Evolutionary conservation across 1,284 basidiomycete species (phyloP).

Genomic region (Cystobasidium sp.): DNA sequence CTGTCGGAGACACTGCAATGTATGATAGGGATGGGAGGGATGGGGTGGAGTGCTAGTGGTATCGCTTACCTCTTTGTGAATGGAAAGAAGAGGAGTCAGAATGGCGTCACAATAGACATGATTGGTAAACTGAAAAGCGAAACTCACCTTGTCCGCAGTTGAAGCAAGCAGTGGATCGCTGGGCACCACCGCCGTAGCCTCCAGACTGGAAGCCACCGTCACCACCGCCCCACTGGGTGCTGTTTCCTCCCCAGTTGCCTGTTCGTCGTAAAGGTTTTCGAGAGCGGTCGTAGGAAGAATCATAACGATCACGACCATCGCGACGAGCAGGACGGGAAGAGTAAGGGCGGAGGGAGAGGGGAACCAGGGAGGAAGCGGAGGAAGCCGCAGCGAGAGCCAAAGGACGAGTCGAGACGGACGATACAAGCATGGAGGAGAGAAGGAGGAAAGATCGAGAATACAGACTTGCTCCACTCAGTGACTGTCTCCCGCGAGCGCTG

Average conservation of each 20-base stretch:
- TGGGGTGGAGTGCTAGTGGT: background rate
- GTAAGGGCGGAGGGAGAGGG: slow-evolving; percentile 19
- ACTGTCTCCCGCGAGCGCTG: slow-evolving; percentile 19
- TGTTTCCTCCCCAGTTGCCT: slow-evolving; percentile 23
- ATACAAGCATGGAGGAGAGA: slow-evolving; percentile 11
- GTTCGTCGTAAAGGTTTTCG: slow-evolving; percentile 2
- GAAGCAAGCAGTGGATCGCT: slow-evolving; percentile 41
- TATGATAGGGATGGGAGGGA: background rate
- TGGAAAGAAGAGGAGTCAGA: background rate
- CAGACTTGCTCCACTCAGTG: slow-evolving; percentile 26
- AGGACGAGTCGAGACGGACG: slow-evolving; percentile 1
- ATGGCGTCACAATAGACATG: background rate
- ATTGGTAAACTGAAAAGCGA: background rate
- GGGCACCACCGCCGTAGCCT: slow-evolving; percentile 24
- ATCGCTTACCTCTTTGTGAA: slow-evolving; percentile 30
- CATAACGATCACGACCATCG: background rate
- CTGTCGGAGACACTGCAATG: slow-evolving; percentile 7
- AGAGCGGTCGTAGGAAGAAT: background rate
- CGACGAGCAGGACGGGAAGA: slow-evolving; percentile 17
- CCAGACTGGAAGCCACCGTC: slow-evolving; percentile 31
- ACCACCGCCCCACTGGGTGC: slow-evolving; percentile 27
- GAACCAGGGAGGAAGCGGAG: background rate
- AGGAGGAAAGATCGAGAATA: slow-evolving; percentile 21
- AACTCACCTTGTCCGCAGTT: slow-evolving; percentile 41
- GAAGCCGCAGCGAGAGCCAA: background rate